Conservation (phyloP, 495 filamentous ascomycete species). For the Lophium mytilinum region DNA sequence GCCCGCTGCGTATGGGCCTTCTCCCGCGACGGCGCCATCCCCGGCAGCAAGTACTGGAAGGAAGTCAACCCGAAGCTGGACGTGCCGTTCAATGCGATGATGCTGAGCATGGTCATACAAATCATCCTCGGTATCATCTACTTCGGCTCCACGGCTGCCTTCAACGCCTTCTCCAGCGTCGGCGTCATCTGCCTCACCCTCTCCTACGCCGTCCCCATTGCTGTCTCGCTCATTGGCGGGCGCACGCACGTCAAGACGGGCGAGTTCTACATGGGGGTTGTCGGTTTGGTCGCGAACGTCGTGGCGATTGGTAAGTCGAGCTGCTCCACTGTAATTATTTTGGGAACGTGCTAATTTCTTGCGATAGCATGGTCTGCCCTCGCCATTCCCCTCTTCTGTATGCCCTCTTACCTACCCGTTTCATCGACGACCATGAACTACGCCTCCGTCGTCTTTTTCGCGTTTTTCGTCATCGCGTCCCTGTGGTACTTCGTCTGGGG, state of each 20-base stretch:
- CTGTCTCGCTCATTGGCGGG: constrained; percentile 46
- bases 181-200: constrained; percentile 57
- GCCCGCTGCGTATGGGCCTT: constrained; percentile 54
- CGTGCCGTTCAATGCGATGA: constrained; percentile 50
- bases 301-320: constrained; percentile 45
- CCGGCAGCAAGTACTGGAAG: constrained; percentile 56
- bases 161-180: constrained; percentile 60
- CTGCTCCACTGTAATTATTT: neutral
- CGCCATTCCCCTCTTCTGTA: constrained; percentile 51
- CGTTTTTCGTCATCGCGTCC: constrained; percentile 47
- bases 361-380: constrained; percentile 50
- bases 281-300: constrained; percentile 51
- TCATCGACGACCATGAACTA: constrained; percentile 45
- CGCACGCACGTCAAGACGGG: constrained; percentile 39
- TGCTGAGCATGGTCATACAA: constrained; percentile 47
- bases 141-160: constrained; percentile 55
- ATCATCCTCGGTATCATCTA: constrained; percentile 54
- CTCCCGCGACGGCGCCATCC: constrained; percentile 60
- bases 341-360: neutral
- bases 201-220: constrained; percentile 54
- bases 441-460: constrained; percentile 56
- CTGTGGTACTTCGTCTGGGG: constrained; percentile 65
- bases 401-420: constrained; percentile 37
- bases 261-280: constrained; percentile 46
- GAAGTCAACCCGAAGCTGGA: constrained; percentile 46